Base-by-base conservation (phyloP, 768 basidiomycete species). In the Xanthoconium stramineum region DNA sequence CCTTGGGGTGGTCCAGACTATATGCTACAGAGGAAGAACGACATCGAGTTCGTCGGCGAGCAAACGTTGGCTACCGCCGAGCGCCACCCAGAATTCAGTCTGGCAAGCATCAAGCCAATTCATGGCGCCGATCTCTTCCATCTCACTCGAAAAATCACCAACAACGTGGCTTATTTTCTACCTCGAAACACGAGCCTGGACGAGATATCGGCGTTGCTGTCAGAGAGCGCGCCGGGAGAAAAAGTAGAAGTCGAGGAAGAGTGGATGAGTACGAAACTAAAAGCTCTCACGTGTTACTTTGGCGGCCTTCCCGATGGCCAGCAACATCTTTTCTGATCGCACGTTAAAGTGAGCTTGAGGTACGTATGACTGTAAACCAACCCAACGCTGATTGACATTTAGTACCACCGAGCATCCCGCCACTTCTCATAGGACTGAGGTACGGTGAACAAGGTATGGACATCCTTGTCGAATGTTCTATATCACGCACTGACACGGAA, bases 1-100 rank as follows among this genome's bases (percentile, higher is more conserved):
- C 95, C 95, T 0, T 97, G 95, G 95, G 95, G 95, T 56, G 91
- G 91, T n/a, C 89, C 86, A 5, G 77, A 78, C 1, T 92, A 91
- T 62, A 74, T 90, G 38, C 65, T 75, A 40, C 59, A 45, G 29
- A 53, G 56, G 42, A 52, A 47, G 11, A 19, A 40, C 4, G 60
- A 47, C 56, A 30, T 7, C 50, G 52, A 48, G 38, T 35, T 47
- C 1, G 39, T 43, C 10, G 13, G 38, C 24, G 50, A 55, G 7
- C 52, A 44, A 38, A 30, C 30, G 6, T 13, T 57, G 3, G 10
- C 47, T n/a, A 47, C 38, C 9, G 11, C 37, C 9, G 68, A 69
- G 51, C 62, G 61, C 6, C 78, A 83, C 57, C 77, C 81, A 10
- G 76, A 79, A 29, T 98, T 88, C 73, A 81, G 82, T 3, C 81